Percentiles rank a stretch among this genome's conserved stretches.
phyloP scores from a whole-genome alignment of 2,329 filamentous ascomycete species.

The Epichloe festucae region DNA sequence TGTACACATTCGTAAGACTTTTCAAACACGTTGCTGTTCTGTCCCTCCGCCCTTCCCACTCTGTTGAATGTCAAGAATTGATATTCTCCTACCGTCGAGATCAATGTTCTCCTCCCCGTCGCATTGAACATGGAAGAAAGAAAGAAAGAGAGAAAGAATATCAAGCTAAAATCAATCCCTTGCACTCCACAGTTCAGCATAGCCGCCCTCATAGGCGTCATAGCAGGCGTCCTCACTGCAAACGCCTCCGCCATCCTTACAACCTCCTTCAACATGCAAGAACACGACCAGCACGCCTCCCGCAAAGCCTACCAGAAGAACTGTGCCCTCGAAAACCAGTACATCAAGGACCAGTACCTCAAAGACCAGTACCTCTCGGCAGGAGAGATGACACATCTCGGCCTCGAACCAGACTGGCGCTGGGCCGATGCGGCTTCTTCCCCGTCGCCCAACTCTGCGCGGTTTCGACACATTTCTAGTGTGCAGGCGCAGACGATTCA shows the following conservation, averaged over 20 bases:
- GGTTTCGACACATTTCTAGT: slow-evolving; percentile 30
- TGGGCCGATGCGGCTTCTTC: slow-evolving; percentile 21
- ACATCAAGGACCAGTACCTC: slow-evolving; percentile 4
- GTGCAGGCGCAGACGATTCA: slow-evolving; percentile 55
- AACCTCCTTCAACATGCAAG: slow-evolving; percentile 33
- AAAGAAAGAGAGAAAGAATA: neutral
- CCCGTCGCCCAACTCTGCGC: slow-evolving; percentile 9
- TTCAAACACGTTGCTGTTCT: neutral
- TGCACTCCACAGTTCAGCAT: slow-evolving; percentile 37
- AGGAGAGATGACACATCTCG: neutral
- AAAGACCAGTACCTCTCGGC: slow-evolving; percentile 4
- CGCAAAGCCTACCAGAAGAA: slow-evolving; percentile 2
- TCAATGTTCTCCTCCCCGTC: neutral
- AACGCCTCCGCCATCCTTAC: slow-evolving; percentile 42
- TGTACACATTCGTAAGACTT: slow-evolving; percentile 30
- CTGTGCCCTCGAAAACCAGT: slow-evolving; percentile 9
- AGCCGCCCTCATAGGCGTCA: slow-evolving; percentile 53
- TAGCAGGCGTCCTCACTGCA: slow-evolving; percentile 47
- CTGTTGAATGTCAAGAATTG: too few species aligned
- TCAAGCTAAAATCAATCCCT: neutral
- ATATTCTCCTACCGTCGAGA: too few species aligned
- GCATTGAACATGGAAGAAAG: neutral
- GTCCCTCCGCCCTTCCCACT: neutral
- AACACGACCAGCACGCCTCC: slow-evolving; percentile 9
- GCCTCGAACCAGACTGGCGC: slow-evolving; percentile 26